Evolutionary conservation across 805 yeast genomes (phyloP).

Genomic region (Barnettozyma californica): DNA sequence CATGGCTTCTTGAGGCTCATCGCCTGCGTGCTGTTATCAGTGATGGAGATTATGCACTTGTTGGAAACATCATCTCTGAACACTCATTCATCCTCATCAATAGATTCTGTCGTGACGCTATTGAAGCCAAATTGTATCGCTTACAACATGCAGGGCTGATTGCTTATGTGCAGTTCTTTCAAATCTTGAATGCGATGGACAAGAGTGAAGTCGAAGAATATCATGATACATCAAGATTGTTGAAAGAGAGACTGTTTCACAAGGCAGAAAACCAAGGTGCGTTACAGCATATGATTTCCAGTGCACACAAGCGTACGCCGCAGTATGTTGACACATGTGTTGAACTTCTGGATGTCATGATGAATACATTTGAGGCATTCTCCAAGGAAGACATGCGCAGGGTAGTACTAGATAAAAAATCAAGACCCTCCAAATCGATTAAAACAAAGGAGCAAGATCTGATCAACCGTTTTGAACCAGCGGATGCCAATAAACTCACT

Average conservation of each 20-base stretch:
- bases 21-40: conserved; percentile 31
- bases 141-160: conserved; percentile 66
- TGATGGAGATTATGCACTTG: conserved; percentile 34
- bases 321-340: conserved; percentile 55
- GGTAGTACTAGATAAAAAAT: conserved; percentile 42
- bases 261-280: conserved; percentile 53
- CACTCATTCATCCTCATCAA: conserved; percentile 50
- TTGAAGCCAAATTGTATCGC: conserved; percentile 43
- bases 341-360: conserved; percentile 56
- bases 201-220: conserved; percentile 37
- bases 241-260: conserved; percentile 65
- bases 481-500: conserved; percentile 27
- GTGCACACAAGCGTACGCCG: conserved; percentile 59
- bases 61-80: conserved; percentile 55
- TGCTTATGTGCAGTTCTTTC: conserved; percentile 58
- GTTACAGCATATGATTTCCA: conserved; percentile 54
- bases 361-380: conserved; percentile 64
- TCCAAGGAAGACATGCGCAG: conserved; percentile 50
- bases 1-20: conserved; percentile 78
- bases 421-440: conserved; percentile 25
- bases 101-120: conserved; percentile 34
- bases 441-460: conserved; percentile 25
- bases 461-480: conserved; percentile 23
- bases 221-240: conserved; percentile 49
- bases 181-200: conserved; percentile 38